Conservation (phyloP, 2,329 filamentous ascomycete species). For the Calonectria pteridis region DNA sequence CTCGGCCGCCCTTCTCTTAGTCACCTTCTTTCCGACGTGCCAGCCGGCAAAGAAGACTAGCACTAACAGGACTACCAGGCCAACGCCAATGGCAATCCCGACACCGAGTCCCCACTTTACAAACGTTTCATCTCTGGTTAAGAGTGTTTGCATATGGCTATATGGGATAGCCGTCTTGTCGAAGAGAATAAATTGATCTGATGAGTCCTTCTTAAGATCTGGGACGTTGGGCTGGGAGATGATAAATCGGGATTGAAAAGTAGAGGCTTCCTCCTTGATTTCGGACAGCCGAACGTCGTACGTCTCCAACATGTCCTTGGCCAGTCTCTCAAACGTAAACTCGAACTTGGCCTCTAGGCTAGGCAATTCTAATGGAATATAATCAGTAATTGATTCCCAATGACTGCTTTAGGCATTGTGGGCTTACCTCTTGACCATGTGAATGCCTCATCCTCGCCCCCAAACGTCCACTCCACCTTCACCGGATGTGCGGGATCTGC, state of each 20-base stretch:
- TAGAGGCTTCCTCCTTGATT: constrained; percentile 28
- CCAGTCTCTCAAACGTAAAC: constrained; percentile 32
- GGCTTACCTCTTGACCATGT: constrained; percentile 9
- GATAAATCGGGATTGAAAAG: constrained; percentile 23
- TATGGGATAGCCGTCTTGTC: constrained; percentile 23
- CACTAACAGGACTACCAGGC: constrained; percentile 12
- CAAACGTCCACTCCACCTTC: constrained; percentile 3
- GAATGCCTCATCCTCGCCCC: background rate
- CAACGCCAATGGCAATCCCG: constrained; percentile 29
- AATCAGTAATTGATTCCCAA: background rate
- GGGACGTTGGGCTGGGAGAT: constrained; percentile 30
- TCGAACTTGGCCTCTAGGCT: constrained; percentile 29
- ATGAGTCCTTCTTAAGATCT: constrained; percentile 23
- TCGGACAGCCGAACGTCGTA: constrained; percentile 29
- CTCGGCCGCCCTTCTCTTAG: background rate
- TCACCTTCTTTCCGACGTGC: background rate
- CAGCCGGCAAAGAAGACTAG: constrained; percentile 18
- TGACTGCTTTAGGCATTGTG: background rate
- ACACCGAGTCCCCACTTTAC: constrained; percentile 25
- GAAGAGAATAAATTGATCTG: constrained; percentile 33
- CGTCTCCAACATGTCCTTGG: constrained; percentile 28
- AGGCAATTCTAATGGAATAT: constrained; percentile 16
- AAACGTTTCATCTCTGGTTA: constrained; percentile 1
- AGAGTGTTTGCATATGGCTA: constrained; percentile 11
- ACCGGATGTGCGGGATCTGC: constrained; percentile 29